Evolutionary conservation across 2,329 filamentous ascomycete species (phyloP).

Genomic region (Ambrosiella beaveri): DNA sequence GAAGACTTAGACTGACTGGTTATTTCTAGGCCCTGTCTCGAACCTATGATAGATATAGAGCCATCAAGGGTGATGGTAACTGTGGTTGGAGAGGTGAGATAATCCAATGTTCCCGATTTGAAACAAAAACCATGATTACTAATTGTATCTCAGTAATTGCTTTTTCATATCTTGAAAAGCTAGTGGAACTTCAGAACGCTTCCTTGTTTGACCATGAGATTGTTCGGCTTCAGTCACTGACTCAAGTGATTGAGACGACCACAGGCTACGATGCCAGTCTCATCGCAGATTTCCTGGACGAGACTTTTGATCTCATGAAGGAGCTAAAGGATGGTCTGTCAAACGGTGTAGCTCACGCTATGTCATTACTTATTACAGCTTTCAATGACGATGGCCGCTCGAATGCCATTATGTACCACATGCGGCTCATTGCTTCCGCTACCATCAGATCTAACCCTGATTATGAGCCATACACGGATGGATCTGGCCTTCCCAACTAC

Average conservation of each 20-base stretch:
- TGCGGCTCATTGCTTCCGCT: slow-evolving; percentile 63
- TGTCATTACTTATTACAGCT: slow-evolving; percentile 36
- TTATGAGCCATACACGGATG: slow-evolving; percentile 57
- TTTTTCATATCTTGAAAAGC: slow-evolving; percentile 81
- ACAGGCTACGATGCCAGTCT: slow-evolving; percentile 55
- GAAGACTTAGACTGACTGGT: neutral
- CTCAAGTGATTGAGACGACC: slow-evolving; percentile 49
- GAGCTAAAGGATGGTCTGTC: slow-evolving; percentile 40
- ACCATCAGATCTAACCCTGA: slow-evolving; percentile 62
- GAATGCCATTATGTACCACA: slow-evolving; percentile 70
- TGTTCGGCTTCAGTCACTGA: slow-evolving; percentile 53
- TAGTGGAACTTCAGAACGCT: slow-evolving; percentile 50
- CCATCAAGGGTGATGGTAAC: slow-evolving; percentile 80
- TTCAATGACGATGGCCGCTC: slow-evolving; percentile 60
- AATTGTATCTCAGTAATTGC: slow-evolving; percentile 51
- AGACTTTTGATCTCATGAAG: slow-evolving; percentile 50
- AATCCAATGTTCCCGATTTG: slow-evolving; percentile 3
- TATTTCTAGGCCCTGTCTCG: slow-evolving; percentile 51
- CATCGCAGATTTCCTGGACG: slow-evolving; percentile 70
- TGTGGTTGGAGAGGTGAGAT: slow-evolving; percentile 86
- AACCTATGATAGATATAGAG: slow-evolving; percentile 75
- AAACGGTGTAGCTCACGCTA: slow-evolving; percentile 12
- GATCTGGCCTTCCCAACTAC: slow-evolving; percentile 46
- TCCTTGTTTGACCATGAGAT: slow-evolving; percentile 52
- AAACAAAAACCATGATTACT: slow-evolving; percentile 4